Evolutionary conservation across 2,329 filamentous ascomycete genomes (phyloP).

Genomic region (Plenodomus lindquistii): DNA sequence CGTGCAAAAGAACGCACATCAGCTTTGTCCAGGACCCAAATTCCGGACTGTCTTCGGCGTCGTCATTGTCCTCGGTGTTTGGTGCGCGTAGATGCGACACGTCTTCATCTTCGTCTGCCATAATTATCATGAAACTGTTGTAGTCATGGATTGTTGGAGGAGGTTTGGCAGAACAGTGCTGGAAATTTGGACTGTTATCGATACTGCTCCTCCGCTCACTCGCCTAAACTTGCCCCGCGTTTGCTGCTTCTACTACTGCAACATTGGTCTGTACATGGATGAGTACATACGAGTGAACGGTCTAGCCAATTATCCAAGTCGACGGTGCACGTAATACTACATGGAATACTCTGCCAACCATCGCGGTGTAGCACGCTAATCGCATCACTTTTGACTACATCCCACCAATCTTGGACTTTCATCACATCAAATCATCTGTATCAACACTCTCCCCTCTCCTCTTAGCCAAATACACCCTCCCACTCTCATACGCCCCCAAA

Average conservation of each 20-base stretch:
- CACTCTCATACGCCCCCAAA: constrained; percentile 82
- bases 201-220: not conserved
- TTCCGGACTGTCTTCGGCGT: constrained; percentile 82
- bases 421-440: constrained; percentile 35
- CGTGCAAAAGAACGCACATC: constrained; percentile 48
- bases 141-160: not conserved
- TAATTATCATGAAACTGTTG: constrained; percentile 8
- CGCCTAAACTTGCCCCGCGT: not conserved
- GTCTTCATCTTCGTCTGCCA: constrained; percentile 45
- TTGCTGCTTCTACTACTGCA: too few species aligned
- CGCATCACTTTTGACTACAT: too few species aligned
- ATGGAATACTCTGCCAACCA: too few species aligned
- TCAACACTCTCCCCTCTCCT: constrained; percentile 49
- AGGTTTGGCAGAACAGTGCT: not conserved
- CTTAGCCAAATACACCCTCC: constrained; percentile 59
- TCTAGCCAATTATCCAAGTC: too few species aligned
- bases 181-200: not conserved
- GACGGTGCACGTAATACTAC: too few species aligned
- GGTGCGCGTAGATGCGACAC: constrained; percentile 28
- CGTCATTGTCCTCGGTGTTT: constrained; percentile 48
- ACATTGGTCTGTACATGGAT: too few species aligned
- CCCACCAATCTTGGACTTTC: too few species aligned
- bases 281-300: too few species aligned
- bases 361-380: too few species aligned
- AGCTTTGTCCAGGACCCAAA: constrained; percentile 72